These are phyloP conservation scores for Galerina sulciceps DNA, from an alignment of 768 basidiomycete species.

Conservation along the genomic window DNA sequence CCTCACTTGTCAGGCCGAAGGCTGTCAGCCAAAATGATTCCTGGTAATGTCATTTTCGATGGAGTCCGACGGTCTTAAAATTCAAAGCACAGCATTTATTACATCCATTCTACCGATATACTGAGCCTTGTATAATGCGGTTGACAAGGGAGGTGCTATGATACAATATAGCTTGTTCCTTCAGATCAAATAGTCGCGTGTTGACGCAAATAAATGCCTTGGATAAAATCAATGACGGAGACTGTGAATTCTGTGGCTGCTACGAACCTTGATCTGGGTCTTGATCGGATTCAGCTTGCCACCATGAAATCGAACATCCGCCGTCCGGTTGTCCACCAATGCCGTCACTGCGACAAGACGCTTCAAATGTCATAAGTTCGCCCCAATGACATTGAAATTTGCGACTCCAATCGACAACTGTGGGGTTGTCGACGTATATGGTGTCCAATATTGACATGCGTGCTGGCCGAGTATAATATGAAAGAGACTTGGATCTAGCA, in stretches of 20 bases:
- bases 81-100: no score
- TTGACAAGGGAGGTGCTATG: neutral
- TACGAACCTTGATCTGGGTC: neutral
- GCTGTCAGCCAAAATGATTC: no score
- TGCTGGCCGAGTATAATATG: neutral
- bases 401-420: neutral
- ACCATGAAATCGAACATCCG: slow-evolving; percentile 5
- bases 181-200: neutral
- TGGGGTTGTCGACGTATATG: neutral
- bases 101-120: neutral
- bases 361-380: slow-evolving; percentile 3
- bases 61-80: no score
- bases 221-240: no score
- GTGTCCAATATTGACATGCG: neutral
- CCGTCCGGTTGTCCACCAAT: neutral
- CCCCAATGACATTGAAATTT: neutral
- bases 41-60: no score
- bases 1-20: no score
- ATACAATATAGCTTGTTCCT: neutral
- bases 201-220: neutral
- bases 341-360: neutral
- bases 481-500: neutral
- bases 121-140: neutral
- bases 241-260: neutral
- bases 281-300: slow-evolving; percentile 2